phyloP scores from a whole-genome alignment of 1,139 yeast species.

The Suzukiozyma palmioleophila region DNA sequence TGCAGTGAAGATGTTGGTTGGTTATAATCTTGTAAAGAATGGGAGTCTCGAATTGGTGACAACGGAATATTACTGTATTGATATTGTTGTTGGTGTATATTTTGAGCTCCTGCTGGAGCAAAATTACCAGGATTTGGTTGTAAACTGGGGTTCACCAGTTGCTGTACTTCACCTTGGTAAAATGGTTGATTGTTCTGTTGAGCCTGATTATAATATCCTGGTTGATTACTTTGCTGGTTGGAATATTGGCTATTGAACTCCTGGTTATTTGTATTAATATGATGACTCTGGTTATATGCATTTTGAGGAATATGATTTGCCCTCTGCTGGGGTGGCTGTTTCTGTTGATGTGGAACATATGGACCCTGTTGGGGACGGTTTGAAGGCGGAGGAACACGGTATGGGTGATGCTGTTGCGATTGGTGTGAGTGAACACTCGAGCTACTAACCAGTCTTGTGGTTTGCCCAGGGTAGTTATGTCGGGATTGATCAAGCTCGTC shows the following conservation, averaged over 20 bases:
- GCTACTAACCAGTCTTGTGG: slow-evolving; percentile 1
- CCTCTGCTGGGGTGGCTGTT: slow-evolving; percentile 1
- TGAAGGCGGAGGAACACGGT: slow-evolving; percentile 5
- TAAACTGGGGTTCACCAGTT: not conserved
- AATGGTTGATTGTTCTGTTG: slow-evolving; percentile 1
- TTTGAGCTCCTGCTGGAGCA: slow-evolving; percentile 2
- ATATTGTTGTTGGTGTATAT: slow-evolving; percentile 6
- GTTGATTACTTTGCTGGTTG: not conserved
- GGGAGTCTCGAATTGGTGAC: slow-evolving; percentile 6
- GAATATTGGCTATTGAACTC: too few species aligned
- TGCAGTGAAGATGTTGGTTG: slow-evolving; percentile 5
- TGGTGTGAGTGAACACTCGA: slow-evolving; percentile 7
- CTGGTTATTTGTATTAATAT: not conserved
- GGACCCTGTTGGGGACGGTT: not conserved
- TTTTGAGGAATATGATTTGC: not conserved
- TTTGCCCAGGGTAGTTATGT: slow-evolving; percentile 7
- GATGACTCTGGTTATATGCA: not conserved
- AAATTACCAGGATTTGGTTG: not conserved
- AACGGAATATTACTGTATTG: slow-evolving; percentile 6
- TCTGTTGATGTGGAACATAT: slow-evolving; percentile 6
- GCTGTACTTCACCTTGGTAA: not conserved
- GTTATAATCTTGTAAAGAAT: slow-evolving; percentile 5
- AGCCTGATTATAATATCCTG: slow-evolving; percentile 2
- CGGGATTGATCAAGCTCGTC: slow-evolving; percentile 5
- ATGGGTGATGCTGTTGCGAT: slow-evolving; percentile 7